These are phyloP conservation scores for Tulasnella sp. DNA, from an alignment of 768 basidiomycete species.

Conservation along the genomic window DNA sequence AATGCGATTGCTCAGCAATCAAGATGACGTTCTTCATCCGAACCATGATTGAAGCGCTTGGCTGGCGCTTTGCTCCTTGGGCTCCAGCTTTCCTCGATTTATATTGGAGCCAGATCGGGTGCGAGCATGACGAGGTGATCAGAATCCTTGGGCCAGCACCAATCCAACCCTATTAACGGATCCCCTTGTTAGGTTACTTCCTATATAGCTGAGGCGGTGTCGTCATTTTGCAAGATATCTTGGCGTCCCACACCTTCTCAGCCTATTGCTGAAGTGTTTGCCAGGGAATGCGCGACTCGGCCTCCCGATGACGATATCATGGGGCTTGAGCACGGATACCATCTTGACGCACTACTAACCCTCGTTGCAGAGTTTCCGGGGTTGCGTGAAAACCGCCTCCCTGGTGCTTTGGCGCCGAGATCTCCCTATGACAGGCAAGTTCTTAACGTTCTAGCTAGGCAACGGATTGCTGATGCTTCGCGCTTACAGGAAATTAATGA, in stretches of 20 bases:
- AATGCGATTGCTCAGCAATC: conserved; percentile 39
- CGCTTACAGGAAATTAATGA: conserved; percentile 7
- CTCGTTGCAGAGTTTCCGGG: conserved; percentile 60
- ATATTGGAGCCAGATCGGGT: conserved; percentile 65
- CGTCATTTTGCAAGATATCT: conserved; percentile 68
- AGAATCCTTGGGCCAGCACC: neutral
- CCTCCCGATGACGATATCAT: conserved; percentile 65
- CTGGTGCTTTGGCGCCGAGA: conserved; percentile 74
- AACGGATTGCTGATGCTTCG: neutral
- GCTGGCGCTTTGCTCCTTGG: conserved; percentile 81
- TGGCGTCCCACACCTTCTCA: conserved; percentile 61
- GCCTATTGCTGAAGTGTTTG: conserved; percentile 58
- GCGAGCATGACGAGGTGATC: conserved; percentile 72
- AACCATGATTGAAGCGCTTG: conserved; percentile 66
- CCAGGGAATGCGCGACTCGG: conserved; percentile 58
- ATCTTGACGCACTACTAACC: conserved; percentile 53
- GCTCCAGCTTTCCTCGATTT: conserved; percentile 58
- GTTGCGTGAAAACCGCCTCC: conserved; percentile 66
- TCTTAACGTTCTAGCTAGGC: neutral
- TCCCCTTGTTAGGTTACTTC: conserved; percentile 53
- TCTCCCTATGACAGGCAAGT: conserved; percentile 77
- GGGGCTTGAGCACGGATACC: conserved; percentile 63
- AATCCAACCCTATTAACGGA: neutral
- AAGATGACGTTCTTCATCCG: conserved; percentile 66
- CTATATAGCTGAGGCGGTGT: conserved; percentile 69